These are phyloP conservation scores for Aristolochia contorta DNA, from an alignment of 164 flowering plant genomes.

Conservation along the genomic window DNA sequence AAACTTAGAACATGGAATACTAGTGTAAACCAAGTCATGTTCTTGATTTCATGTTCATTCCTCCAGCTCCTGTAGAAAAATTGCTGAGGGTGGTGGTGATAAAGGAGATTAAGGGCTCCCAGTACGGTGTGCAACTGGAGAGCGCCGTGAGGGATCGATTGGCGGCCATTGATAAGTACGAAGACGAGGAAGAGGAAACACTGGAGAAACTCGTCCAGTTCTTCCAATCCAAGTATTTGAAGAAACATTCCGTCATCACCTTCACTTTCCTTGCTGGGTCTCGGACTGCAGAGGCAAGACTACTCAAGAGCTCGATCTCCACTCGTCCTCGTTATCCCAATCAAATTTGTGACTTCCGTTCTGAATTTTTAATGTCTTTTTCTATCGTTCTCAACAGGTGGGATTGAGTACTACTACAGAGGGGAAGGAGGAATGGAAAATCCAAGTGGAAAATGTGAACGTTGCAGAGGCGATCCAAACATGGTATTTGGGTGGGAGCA, in stretches of 20 bases:
- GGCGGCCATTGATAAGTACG: slow-evolving; percentile 72
- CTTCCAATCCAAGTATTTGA: slow-evolving; percentile 68
- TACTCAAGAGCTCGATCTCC: too few species aligned
- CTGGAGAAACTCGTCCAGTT: slow-evolving; percentile 62
- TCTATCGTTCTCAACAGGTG: slow-evolving; percentile 31
- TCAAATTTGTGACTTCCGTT: neutral
- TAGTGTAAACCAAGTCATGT: too few species aligned
- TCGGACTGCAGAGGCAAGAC: slow-evolving; percentile 46
- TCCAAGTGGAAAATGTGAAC: slow-evolving; percentile 64
- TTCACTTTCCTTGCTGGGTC: slow-evolving; percentile 48
- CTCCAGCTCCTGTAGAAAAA: slow-evolving; percentile 71
- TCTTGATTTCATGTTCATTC: neutral
- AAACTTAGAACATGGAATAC: too few species aligned
- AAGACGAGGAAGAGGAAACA: slow-evolving; percentile 81
- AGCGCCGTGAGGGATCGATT: slow-evolving; percentile 77
- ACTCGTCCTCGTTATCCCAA: neutral
- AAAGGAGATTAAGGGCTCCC: slow-evolving; percentile 93
- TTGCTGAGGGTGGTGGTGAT: slow-evolving; percentile 71
- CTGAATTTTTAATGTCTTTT: neutral
- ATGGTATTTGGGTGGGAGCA: slow-evolving; percentile 88
- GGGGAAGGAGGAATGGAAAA: slow-evolving; percentile 65
- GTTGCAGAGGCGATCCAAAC: slow-evolving; percentile 73
- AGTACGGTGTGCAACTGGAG: slow-evolving; percentile 81
- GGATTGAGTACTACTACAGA: slow-evolving; percentile 35
- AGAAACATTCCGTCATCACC: slow-evolving; percentile 54